These are phyloP conservation scores for Basidioascus undulatus DNA, from an alignment of 768 basidiomycete species.

Conservation along the genomic window DNA sequence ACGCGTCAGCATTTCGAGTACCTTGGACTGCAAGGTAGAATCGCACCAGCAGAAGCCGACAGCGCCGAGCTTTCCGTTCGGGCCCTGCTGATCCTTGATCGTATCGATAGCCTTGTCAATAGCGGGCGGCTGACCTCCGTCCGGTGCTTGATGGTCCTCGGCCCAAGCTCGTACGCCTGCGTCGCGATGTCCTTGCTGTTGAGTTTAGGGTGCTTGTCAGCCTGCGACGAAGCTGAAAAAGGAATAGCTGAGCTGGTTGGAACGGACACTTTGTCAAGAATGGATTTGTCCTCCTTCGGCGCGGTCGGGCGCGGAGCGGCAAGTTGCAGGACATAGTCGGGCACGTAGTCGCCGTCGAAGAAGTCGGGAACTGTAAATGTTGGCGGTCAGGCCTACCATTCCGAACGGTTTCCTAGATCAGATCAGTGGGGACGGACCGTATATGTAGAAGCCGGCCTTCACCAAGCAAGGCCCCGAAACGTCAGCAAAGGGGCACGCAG, in stretches of 20 bases:
- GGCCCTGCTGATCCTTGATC: not conserved
- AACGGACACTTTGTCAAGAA: not conserved
- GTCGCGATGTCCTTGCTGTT: too few relatives aligned
- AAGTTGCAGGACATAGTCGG: not conserved
- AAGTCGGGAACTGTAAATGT: not conserved
- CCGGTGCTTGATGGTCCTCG: not conserved
- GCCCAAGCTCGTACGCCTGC: not conserved
- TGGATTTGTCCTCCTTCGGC: not conserved
- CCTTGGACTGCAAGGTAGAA: too few relatives aligned
- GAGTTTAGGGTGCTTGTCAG: too few relatives aligned
- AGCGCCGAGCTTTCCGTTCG: not conserved
- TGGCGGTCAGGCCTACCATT: too few relatives aligned
- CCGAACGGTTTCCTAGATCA: too few relatives aligned
- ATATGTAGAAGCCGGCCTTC: too few relatives aligned
- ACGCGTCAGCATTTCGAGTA: too few relatives aligned
- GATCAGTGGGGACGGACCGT: too few relatives aligned
- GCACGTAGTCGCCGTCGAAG: not conserved
- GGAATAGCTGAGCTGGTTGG: too few relatives aligned
- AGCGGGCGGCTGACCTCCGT: constrained; percentile 1
- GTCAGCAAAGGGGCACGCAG: too few relatives aligned
- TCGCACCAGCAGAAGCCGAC: constrained; percentile 4
- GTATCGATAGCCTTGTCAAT: not conserved
- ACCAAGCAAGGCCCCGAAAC: too few relatives aligned
- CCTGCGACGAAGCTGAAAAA: too few relatives aligned
- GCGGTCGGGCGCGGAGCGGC: not conserved